Evolutionary conservation across 192 early-diverging fungal genomes (phyloP).

Genomic region (Coemansia sp.): DNA sequence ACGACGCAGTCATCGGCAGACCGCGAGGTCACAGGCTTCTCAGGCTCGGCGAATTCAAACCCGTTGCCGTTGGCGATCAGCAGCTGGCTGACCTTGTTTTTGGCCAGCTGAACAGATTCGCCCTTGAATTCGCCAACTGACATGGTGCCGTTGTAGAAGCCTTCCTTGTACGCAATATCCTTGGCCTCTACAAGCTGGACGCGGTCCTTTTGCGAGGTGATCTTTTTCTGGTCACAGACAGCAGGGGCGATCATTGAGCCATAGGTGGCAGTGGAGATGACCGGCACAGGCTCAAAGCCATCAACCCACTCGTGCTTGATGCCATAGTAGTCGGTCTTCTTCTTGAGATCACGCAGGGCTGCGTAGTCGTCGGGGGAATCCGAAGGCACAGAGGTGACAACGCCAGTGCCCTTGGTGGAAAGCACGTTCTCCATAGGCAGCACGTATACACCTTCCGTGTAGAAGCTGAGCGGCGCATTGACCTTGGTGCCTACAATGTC

Average conservation of each 20-base stretch:
- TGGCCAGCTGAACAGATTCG: slow-evolving; percentile 87
- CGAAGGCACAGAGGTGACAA: slow-evolving; percentile 98
- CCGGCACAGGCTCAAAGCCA: slow-evolving; percentile 76
- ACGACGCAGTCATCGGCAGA: slow-evolving; percentile 98
- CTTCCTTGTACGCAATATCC: slow-evolving; percentile 95
- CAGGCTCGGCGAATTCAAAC: slow-evolving; percentile 95
- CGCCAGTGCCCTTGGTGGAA: slow-evolving; percentile 95
- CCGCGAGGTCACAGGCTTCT: slow-evolving; percentile 87
- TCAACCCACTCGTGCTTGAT: slow-evolving; percentile 87
- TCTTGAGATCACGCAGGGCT: slow-evolving; percentile 86
- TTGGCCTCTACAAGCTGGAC: slow-evolving; percentile 90
- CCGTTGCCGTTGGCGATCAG: slow-evolving; percentile 72
- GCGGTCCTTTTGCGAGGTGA: slow-evolving; percentile 96
- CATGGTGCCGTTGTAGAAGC: slow-evolving; percentile 92
- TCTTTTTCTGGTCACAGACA: slow-evolving; percentile 89
- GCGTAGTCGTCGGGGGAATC: slow-evolving; percentile 98
- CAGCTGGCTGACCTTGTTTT: slow-evolving; percentile 73
- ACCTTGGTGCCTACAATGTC: slow-evolving; percentile 87
- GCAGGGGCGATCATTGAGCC: slow-evolving; percentile 84
- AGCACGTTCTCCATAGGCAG: slow-evolving; percentile 97
- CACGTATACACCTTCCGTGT: slow-evolving; percentile 77
- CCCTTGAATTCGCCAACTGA: slow-evolving; percentile 80
- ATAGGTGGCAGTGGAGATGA: slow-evolving; percentile 83
- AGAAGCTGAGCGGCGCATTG: slow-evolving; percentile 81
- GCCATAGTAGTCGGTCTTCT: slow-evolving; percentile 92